A percentile compares a stretch with the other conserved stretches of the same genome.
Conservation (phyloP, 1,284 basidiomycete species). For the Pseudomicrostroma phylloplanum region DNA sequence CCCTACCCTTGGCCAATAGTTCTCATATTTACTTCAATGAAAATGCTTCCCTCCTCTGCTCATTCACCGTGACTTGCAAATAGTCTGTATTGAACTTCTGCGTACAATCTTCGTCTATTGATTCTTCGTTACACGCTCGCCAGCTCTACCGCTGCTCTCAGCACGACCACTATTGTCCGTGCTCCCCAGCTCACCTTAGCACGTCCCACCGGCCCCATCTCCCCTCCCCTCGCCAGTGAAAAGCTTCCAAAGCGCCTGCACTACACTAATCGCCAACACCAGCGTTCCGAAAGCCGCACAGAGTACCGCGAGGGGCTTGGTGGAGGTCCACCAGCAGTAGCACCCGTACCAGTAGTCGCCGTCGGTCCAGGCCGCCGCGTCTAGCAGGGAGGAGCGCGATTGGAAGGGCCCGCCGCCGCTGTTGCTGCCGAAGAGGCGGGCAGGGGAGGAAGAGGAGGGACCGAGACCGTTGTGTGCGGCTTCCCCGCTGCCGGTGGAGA, state of each 20-base stretch:
- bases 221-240: neutral
- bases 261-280: conserved; percentile 32
- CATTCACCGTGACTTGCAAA: too few species aligned
- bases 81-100: too few species aligned
- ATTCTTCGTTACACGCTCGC: too few species aligned
- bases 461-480: neutral
- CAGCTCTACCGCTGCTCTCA: too few species aligned
- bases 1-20: too few species aligned
- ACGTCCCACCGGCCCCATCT: neutral
- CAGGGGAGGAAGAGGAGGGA: neutral
- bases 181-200: too few species aligned
- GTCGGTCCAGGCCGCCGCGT: too few species aligned
- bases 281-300: conserved; percentile 44
- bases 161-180: too few species aligned
- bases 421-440: neutral
- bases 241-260: neutral
- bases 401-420: neutral
- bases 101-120: too few species aligned
- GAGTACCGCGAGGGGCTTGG: conserved; percentile 38
- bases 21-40: too few species aligned
- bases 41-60: too few species aligned
- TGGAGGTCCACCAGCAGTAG: conserved; percentile 40
- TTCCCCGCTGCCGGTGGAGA: neutral
- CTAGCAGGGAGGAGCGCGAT: neutral
- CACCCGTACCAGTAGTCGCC: too few species aligned